A percentile compares a stretch with the other conserved stretches of the same genome.
These are phyloP conservation scores for Boletus rubescentipes DNA, from an alignment of 768 basidiomycete species.

Conservation along the genomic window DNA sequence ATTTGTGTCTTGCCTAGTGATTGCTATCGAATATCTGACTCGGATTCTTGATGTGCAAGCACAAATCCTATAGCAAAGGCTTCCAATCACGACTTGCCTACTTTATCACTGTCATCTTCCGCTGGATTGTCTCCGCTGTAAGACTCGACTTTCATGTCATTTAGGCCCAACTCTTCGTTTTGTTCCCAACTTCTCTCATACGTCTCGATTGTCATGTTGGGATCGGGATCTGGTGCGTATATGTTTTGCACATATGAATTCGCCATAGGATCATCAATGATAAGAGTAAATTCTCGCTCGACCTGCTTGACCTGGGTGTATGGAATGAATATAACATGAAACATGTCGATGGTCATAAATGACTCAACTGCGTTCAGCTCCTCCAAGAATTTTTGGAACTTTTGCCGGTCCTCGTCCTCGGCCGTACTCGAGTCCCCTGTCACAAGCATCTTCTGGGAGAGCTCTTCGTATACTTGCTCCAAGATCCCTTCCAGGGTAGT, in stretches of 20 bases:
- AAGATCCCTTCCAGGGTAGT: conserved; percentile 96
- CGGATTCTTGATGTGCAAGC: too few relatives aligned
- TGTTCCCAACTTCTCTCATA: conserved; percentile 89
- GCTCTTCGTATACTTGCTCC: conserved; percentile 92
- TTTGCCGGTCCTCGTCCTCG: conserved; percentile 43
- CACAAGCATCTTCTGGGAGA: conserved; percentile 83
- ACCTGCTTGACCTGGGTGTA: conserved; percentile 67
- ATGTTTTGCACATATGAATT: conserved; percentile 96
- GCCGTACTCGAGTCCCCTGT: conserved; percentile 59
- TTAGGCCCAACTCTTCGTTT: conserved; percentile 92
- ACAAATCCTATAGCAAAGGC: not conserved
- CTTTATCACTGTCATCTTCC: not conserved
- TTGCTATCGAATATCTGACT: too few relatives aligned
- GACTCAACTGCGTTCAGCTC: conserved; percentile 67
- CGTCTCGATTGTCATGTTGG: conserved; percentile 79
- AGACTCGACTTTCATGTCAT: conserved; percentile 79
- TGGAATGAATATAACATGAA: not conserved
- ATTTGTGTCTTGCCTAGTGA: too few relatives aligned
- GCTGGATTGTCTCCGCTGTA: conserved; percentile 19
- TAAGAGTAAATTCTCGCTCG: conserved; percentile 80
- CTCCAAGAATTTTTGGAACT: conserved; percentile 76
- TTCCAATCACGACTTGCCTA: conserved; percentile 2
- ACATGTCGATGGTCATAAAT: not conserved
- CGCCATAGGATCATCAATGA: conserved; percentile 92
- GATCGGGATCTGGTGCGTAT: conserved; percentile 97